Conservation (phyloP, 1,139 yeast genomes). For the Suhomyces wounanorum region DNA sequence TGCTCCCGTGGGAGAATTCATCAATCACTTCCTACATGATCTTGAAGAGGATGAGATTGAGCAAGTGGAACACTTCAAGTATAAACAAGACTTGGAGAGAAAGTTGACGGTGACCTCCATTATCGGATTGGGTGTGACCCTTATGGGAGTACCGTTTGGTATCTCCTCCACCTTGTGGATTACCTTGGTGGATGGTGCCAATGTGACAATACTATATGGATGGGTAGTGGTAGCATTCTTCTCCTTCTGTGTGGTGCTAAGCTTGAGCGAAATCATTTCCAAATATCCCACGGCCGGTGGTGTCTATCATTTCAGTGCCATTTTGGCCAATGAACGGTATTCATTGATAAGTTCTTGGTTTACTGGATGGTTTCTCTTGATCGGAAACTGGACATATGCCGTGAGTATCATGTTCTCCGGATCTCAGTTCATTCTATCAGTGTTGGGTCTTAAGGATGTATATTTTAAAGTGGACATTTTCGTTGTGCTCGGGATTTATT, state of each 20-base stretch:
- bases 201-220: conserved; percentile 70
- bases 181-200: conserved; percentile 71
- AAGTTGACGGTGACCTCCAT: conserved; percentile 67
- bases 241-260: conserved; percentile 62
- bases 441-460: conserved; percentile 60
- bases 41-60: conserved; percentile 53
- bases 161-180: conserved; percentile 70
- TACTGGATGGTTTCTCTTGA: conserved; percentile 72
- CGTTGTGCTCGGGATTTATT: conserved; percentile 58
- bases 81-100: conserved; percentile 67
- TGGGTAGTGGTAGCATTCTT: conserved; percentile 66
- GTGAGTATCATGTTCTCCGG: conserved; percentile 75
- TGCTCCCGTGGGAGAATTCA: conserved; percentile 11
- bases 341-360: conserved; percentile 65
- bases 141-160: conserved; percentile 81
- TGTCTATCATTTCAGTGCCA: conserved; percentile 74
- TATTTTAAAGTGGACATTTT: conserved; percentile 59
- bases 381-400: conserved; percentile 79
- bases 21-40: conserved; percentile 13
- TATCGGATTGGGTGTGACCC: conserved; percentile 71
- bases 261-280: conserved; percentile 70
- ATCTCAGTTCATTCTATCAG: conserved; percentile 66
- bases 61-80: conserved; percentile 67
- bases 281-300: conserved; percentile 77
- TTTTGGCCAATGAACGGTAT: conserved; percentile 58